phyloP scores from a whole-genome alignment of 306 rosid species.

The Canavalia gladiata region DNA sequence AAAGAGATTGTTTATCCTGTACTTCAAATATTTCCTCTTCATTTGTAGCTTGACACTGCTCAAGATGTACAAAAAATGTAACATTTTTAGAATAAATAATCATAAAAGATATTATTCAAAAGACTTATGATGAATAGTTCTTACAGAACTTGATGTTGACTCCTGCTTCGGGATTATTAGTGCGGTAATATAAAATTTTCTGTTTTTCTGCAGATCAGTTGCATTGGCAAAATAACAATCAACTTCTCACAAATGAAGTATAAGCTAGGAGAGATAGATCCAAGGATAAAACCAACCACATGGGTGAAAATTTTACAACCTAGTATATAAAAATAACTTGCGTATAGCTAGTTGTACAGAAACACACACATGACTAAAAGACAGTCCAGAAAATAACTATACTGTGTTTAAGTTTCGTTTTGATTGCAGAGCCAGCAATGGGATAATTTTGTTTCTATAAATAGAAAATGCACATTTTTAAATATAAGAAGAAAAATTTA shows the following conservation, averaged over 20 bases:
- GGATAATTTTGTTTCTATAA: constrained; percentile 28
- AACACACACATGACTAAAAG: constrained; percentile 11
- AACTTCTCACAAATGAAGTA: constrained; percentile 28
- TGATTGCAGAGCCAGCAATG: constrained; percentile 18
- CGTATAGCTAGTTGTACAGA: constrained; percentile 16
- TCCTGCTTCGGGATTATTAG: constrained; percentile 94
- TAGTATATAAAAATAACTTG: constrained; percentile 1
- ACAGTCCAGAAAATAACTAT: neutral
- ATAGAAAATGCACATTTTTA: neutral
- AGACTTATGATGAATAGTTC: constrained; percentile 47
- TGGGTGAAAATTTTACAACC: constrained; percentile 26
- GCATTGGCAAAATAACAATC: constrained; percentile 40
- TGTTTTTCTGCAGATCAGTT: constrained; percentile 73
- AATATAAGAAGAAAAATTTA: neutral
- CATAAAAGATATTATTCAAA: constrained; percentile 34
- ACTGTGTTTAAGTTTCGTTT: constrained; percentile 13
- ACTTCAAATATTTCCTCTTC: constrained; percentile 96
- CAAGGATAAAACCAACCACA: constrained; percentile 31
- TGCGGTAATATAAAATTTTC: constrained; percentile 80
- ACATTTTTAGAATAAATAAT: constrained; percentile 26
- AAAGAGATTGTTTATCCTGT: constrained; percentile 84
- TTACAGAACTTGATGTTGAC: constrained; percentile 83
- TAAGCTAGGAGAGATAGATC: constrained; percentile 23
- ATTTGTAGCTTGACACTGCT: constrained; percentile 84
- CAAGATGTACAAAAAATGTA: constrained; percentile 41